Evolutionary conservation across 306 rosid species (phyloP).

Genomic region (Cyclanthera cordifolia): DNA sequence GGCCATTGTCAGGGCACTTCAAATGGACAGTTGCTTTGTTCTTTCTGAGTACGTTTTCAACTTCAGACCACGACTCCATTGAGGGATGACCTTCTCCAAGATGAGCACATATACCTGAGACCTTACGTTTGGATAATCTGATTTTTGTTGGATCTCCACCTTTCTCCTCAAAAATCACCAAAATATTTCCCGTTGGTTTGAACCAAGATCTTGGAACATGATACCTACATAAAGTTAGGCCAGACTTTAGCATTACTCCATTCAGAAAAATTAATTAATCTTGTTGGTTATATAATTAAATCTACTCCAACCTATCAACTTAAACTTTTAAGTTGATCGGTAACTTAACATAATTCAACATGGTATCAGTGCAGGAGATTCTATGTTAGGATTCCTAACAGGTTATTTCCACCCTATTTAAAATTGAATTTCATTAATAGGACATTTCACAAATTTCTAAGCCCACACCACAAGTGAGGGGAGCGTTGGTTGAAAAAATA

Average conservation of each 20-base stretch:
- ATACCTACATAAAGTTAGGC: conserved; percentile 41
- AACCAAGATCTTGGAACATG: conserved; percentile 97
- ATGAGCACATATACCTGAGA: conserved; percentile 39
- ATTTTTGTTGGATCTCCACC: conserved; percentile 76
- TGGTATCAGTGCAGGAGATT: no score
- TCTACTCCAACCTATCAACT: no score
- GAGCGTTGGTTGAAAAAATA: no score
- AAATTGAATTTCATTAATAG: no score
- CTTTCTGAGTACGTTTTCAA: conserved; percentile 17
- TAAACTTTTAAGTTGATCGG: no score
- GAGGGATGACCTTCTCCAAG: conserved; percentile 59
- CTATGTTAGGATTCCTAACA: no score
- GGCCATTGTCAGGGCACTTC: conserved; percentile 41
- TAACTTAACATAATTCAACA: no score
- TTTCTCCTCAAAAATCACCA: conserved; percentile 80
- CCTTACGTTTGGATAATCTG: conserved; percentile 39
- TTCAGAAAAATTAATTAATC: background rate
- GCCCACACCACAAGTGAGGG: no score
- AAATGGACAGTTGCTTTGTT: conserved; percentile 30
- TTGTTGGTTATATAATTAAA: no score
- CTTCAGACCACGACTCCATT: conserved; percentile 29
- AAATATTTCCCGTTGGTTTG: conserved; percentile 71
- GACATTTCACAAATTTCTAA: no score
- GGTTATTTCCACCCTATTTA: no score
- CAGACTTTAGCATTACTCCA: conserved; percentile 2